Base-by-base conservation (phyloP, 2,329 filamentous ascomycete genomes). In the Hypoxylon sp. region DNA sequence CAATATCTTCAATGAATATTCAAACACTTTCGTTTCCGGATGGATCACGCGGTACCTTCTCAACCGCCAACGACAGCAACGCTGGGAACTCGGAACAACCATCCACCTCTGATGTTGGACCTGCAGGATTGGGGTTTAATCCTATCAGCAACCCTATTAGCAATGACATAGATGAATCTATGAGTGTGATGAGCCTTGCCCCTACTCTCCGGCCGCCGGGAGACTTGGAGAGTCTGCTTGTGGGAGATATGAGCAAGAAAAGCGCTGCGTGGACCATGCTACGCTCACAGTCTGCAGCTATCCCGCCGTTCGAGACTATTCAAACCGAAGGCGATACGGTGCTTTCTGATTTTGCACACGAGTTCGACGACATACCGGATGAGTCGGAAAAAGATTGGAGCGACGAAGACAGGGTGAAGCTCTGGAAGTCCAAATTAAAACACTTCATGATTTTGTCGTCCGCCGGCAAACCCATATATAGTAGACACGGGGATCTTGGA, bases 391-490 rank as follows among this genome's bases (percentile, higher is more conserved):
- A 71, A 35, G 68, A 71, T 23, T 68, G 73, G 52, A 71, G 69
- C 35, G 80, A 84, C 44, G 83, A 86, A 35, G 73, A 78, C 35
- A 75, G 90, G 17, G 77, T 96, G 29, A 74, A 77, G 11, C 78
- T 86, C 57, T 99, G 92, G 92, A 94, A 91, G 68, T 84, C 88
- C 26, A 97, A 97, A 74, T 79, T 92, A 57, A 99, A 99, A 72
- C 94, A 99, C 72, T 99, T 96, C 71, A 84, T 99, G 73, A 96
- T 99, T 64, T 77, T 99, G 1, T 97, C 94, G 2, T 93, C 91
- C 9, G 93, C 95, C 7, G 94, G 94, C 13, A 99, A 99, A 70
- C 95, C 94, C 7, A 95, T 99, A 37, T 99, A 93, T 79, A 97
- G 91, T 66, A 84, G 95, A 37, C 93, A 99, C 68, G 94, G 95